phyloP scores from a whole-genome alignment of 2,329 filamentous ascomycete species.

The Aspergillus sp. region DNA sequence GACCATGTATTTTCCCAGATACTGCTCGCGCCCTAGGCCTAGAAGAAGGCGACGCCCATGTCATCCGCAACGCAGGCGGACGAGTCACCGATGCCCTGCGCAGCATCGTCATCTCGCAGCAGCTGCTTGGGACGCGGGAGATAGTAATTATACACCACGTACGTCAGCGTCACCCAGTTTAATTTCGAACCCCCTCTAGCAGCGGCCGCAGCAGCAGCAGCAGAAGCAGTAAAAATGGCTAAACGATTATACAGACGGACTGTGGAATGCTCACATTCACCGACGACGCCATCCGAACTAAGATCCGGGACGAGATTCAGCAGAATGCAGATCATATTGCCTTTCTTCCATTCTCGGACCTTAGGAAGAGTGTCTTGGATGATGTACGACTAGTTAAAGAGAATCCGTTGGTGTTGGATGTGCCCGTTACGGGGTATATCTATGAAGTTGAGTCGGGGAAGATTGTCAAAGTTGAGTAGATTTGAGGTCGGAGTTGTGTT shows the following conservation, averaged over 20 bases:
- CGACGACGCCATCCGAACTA: constrained; percentile 62
- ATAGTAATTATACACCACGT: constrained; percentile 43
- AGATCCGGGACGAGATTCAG: constrained; percentile 55
- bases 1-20: constrained; percentile 42
- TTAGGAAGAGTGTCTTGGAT: constrained; percentile 63
- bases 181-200: neutral
- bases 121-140: constrained; percentile 70
- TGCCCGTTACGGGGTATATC: constrained; percentile 69
- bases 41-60: constrained; percentile 72
- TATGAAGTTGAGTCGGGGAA: constrained; percentile 76
- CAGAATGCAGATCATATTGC: constrained; percentile 51
- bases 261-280: constrained; percentile 70
- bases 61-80: constrained; percentile 73
- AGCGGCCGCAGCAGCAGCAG: no score
- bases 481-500: neutral
- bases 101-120: constrained; percentile 75
- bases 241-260: constrained; percentile 47
- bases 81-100: constrained; percentile 69
- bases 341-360: constrained; percentile 65
- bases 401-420: constrained; percentile 60
- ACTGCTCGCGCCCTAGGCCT: constrained; percentile 70
- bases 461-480: constrained; percentile 36
- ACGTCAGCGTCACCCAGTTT: neutral
- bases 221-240: no score
- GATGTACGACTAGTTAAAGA: constrained; percentile 65